Conservation (phyloP, 2,329 filamentous ascomycete genomes). For the Fusarium dimerum region DNA sequence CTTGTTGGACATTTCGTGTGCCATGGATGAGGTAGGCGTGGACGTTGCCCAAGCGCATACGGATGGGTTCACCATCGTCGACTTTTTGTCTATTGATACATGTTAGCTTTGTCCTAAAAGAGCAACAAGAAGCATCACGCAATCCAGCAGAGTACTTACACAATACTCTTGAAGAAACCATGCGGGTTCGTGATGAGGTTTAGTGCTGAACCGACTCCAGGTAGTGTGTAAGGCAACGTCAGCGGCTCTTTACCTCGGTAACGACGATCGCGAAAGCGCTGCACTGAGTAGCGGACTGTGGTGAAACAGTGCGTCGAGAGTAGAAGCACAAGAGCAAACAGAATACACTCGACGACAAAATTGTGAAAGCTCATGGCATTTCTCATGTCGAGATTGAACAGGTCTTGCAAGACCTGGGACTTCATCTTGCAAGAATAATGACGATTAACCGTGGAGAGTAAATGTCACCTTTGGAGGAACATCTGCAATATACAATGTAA, state of each 20-base stretch:
- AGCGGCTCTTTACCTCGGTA: constrained; percentile 19
- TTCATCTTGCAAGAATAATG: constrained; percentile 3
- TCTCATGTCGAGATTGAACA: constrained; percentile 8
- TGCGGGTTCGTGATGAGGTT: constrained; percentile 20
- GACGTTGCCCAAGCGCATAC: constrained; percentile 19
- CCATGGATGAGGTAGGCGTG: constrained; percentile 24
- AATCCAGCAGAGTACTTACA: constrained; percentile 1
- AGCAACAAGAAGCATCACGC: accelerated
- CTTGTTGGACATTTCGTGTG: constrained; percentile 19
- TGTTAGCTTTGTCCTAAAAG: constrained; percentile 2
- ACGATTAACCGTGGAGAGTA: background rate
- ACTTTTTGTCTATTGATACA: constrained; percentile 3
- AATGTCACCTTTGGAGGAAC: background rate
- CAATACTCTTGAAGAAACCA: constrained; percentile 18
- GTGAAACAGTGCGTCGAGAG: constrained; percentile 18
- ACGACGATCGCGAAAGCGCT: constrained; percentile 11
- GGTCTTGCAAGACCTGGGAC: constrained; percentile 6
- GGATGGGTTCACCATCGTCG: constrained; percentile 16
- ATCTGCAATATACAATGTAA: constrained; percentile 8
- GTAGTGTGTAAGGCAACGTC: constrained; percentile 17
- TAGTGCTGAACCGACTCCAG: constrained; percentile 18
- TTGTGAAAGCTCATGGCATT: background rate
- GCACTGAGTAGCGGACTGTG: constrained; percentile 14
- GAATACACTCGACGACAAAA: background rate
- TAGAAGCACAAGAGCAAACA: constrained; percentile 10